Conservation (phyloP, 345 rosid species). For the Viola odorata region DNA sequence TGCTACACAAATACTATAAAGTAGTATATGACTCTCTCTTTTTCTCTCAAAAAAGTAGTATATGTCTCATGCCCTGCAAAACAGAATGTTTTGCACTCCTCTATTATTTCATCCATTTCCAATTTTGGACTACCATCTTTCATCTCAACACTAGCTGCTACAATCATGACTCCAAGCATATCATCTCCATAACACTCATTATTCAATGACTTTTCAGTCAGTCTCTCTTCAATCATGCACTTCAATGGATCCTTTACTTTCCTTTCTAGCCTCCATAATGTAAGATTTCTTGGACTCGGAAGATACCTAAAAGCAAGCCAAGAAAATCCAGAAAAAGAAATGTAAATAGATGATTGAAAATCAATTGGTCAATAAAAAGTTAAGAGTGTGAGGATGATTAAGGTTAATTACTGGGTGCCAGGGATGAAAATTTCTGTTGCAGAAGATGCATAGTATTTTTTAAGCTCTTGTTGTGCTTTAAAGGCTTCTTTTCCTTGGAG, state of each 20-base stretch:
- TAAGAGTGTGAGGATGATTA: not conserved
- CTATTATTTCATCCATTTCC: conserved; percentile 40
- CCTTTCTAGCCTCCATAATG: conserved; percentile 67
- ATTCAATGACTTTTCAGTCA: not conserved
- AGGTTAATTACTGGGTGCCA: conserved; percentile 50
- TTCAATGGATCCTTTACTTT: conserved; percentile 51
- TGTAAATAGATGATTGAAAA: not conserved
- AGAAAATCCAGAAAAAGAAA: not conserved
- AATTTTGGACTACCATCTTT: conserved; percentile 17
- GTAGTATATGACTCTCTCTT: too few species aligned
- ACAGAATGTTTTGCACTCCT: conserved; percentile 60
- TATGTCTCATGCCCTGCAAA: conserved; percentile 67
- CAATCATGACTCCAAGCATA: conserved; percentile 45
- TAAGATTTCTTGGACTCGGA: conserved; percentile 66
- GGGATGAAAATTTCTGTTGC: conserved; percentile 48
- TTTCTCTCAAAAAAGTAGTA: too few species aligned
- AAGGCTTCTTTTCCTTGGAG: conserved; percentile 69
- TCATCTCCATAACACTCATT: conserved; percentile 47
- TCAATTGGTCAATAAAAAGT: not conserved
- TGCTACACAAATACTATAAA: too few species aligned
- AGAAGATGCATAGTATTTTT: conserved; percentile 36
- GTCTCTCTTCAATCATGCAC: conserved; percentile 41
- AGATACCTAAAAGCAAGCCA: conserved; percentile 66
- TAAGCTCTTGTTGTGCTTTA: conserved; percentile 62
- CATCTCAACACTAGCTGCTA: conserved; percentile 12